Evolutionary conservation across 2,329 filamentous ascomycete genomes (phyloP), one percentile per base, ranked within the genome.

Genomic region (Fusarium odoratissimum): DNA sequence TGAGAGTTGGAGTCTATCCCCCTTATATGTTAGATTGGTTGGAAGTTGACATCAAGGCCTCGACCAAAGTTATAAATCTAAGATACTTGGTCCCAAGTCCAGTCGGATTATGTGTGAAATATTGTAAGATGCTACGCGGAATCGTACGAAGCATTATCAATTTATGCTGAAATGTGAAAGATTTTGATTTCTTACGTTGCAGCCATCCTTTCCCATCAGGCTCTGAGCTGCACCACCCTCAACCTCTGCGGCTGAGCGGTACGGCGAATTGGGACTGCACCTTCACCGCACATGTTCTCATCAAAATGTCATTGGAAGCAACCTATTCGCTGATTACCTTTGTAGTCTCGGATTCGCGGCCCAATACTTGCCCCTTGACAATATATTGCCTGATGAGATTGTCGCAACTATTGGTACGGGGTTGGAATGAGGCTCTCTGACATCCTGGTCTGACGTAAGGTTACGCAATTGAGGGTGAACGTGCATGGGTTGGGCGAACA

Each of bases 101-200:
- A 31, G 31, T 10, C 7, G 16, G 31, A 13, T 2, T 2, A 19
- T 33, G 5, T 2, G 14, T 13, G 4, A 3, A 23, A 8, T 7
- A 49, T 19, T 19, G 4, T 14, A 19, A 8, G 8, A 4, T 1
- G 2, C 11, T 7, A 23, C 14, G n/a, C 7, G 11, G 5, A n/a
- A 19, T 11, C 5, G 1, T 19, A 17, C 1, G 9, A 30, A 4
- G 7, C 4, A 19, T 10, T 9, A 17, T 28, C 2, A 9, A 17
- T 17, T n/a, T 13, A 54, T 23, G 23, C 19, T 54, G 5, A 28
- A 10, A 13, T 30, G 3, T n/a, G 6, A 41, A 28, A 19, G 19
- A 30, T 17, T 30, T 25, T 30, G 25, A 54, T n/a, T 17, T 28
- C 6, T 12, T 13, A 17, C 5, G 5, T 13, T 28, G 49, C 14